Base-by-base conservation (phyloP, 495 filamentous ascomycete species). In the Penicillium canescens region DNA sequence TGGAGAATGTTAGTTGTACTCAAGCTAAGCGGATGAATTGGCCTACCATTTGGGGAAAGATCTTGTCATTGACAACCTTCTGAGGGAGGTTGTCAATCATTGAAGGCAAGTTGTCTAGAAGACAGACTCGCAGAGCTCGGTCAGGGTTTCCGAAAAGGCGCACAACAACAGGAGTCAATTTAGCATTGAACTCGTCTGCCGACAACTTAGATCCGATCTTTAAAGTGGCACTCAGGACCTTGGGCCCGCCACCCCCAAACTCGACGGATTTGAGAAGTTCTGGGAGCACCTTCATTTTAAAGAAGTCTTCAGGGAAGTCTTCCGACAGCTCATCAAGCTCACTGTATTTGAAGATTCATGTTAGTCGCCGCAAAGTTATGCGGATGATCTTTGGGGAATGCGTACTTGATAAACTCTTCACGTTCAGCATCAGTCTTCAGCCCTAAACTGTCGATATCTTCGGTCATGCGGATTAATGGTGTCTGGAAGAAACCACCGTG, bases 181-280 rank as follows among this genome's bases (percentile, higher is more conserved):
- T 87, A 3, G 81, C 65, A 34, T 95, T 91, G 69, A 91, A 98
- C 65, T 98, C 92, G 2, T 97, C 94, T 46, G 87, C 86, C 0
- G 90, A 83, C 23, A 98, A 67, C 61, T 96, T 97, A 23, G 83
- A 75, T 11, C 89, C 85, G 61, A 98, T 96, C 61, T 94, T 94
- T 74, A 97, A 84, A 14, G 96, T 88, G 6, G 93, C 84, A 0
- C 78, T 74, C 51, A 98, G 91, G 6, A 95, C 92, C 61, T 96
- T 96, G 0, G 93, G 88, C 1, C 94, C 94, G 37, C 95, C 94
- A 21, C 94, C 94, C 21, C 94, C 95, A 70, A 96, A 98, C 61
- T 98, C 94, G 8, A 98, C 91, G 0, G 91, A 94, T 62, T 97
- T 98, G 1, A 98, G 77, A n/a, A 98, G 75, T 66, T 98, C 94